Evolutionary conservation across 306 rosid genomes (phyloP).

Genomic region (Begonia fuchsioides): DNA sequence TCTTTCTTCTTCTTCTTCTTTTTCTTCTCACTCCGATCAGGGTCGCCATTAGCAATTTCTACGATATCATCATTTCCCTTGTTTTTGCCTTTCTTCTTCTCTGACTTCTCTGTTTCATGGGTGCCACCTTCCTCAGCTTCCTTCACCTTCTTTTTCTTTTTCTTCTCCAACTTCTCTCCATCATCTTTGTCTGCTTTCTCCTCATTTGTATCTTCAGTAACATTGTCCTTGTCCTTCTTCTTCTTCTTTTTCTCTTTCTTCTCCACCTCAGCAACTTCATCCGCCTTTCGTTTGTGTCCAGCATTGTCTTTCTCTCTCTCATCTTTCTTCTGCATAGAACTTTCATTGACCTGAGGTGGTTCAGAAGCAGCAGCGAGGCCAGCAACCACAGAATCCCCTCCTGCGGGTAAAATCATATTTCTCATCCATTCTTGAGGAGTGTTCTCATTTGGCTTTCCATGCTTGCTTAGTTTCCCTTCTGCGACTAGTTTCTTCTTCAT

Average conservation of each 20-base stretch:
- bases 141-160: constrained; percentile 29
- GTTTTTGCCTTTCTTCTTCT: constrained; percentile 41
- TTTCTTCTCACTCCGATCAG: constrained; percentile 37
- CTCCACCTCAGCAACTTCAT: constrained; percentile 15
- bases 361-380: constrained; percentile 38
- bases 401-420: constrained; percentile 31
- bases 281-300: constrained; percentile 29
- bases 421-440: constrained; percentile 53
- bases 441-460: constrained; percentile 41
- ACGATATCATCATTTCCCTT: constrained; percentile 18
- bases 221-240: no score
- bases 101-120: constrained; percentile 31
- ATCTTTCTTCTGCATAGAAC: no score
- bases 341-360: constrained; percentile 9
- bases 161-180: constrained; percentile 10
- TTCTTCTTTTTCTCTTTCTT: constrained; percentile 8
- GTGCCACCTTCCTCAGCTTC: constrained; percentile 20
- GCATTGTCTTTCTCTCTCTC: constrained; percentile 15
- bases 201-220: no score
- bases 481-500: constrained; percentile 51
- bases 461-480: constrained; percentile 50
- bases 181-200: constrained; percentile 9
- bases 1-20: constrained; percentile 33
- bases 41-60: constrained; percentile 16
- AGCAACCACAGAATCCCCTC: constrained; percentile 40